Percentiles rank a stretch among this genome's conserved stretches.
These are phyloP conservation scores for Gliomastix tumulicola DNA, from an alignment of 2,329 filamentous ascomycete genomes.

Conservation along the genomic window DNA sequence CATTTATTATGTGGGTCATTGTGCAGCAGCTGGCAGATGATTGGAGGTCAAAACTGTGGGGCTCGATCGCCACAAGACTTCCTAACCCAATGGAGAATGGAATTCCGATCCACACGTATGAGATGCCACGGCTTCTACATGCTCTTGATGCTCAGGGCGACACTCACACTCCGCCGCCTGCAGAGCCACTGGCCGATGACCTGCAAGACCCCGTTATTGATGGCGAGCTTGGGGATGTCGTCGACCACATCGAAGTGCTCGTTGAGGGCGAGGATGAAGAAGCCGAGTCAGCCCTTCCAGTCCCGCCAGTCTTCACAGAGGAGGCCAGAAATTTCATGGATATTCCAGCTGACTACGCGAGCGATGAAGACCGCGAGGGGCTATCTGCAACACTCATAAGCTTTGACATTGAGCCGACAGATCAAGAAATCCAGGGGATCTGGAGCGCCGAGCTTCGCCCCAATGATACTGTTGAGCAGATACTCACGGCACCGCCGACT, in stretches of 20 bases:
- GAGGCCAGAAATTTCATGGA: too few species aligned
- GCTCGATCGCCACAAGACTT: conserved; percentile 27
- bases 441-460: conserved; percentile 55
- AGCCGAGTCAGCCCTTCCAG: too few species aligned
- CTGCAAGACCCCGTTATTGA: conserved; percentile 17
- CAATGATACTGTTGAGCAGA: conserved; percentile 10
- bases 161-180: conserved; percentile 9
- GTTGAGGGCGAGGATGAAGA: background rate
- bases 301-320: too few species aligned
- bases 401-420: conserved; percentile 53
- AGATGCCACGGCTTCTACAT: too few species aligned
- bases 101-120: too few species aligned
- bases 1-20: conserved; percentile 38
- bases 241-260: conserved; percentile 1
- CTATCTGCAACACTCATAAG: conserved; percentile 51
- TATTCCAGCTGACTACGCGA: conserved; percentile 44
- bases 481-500: conserved; percentile 15
- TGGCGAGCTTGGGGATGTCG: background rate
- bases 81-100: conserved; percentile 31
- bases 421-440: conserved; percentile 42
- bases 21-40: conserved; percentile 28
- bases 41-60: conserved; percentile 27
- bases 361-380: conserved; percentile 48
- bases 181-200: conserved; percentile 14
- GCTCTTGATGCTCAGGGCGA: conserved; percentile 15